Evolutionary conservation across 75 land plant genomes (phyloP), one percentile per base, ranked within the genome.

Genomic region (Larix kaempferi): DNA sequence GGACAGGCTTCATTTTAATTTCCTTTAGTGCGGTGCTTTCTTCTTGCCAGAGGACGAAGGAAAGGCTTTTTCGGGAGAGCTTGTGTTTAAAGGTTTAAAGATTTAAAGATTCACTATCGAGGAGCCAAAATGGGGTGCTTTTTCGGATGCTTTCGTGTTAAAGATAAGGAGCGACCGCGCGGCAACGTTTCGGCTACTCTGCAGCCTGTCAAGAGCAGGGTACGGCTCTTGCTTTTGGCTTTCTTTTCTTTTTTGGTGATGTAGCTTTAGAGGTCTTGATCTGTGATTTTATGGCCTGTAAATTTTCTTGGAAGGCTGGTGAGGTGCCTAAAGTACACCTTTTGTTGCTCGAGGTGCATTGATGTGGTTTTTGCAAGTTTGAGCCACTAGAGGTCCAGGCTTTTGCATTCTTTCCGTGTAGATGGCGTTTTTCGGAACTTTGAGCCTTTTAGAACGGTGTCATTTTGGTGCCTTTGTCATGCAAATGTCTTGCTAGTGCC

Each of bases 111-210:
- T 67, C 13, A 56, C 29, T 55, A 6, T 52, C 4, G 19, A 26
- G 27, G 27, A 15, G 29, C 17, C 12, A 74, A 55, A 49, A 80
- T 80, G 82, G 78, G 82, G 16, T 80, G 82, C 73, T 80, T 80
- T 26, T 57, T 80, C 54, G 71, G 64, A 22, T 80, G 82, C 57
- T 76, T 80, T 44, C 82, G 82, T 41, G 3, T 73, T 66, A 76
- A 67, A 29, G 78, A 80, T 0, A 57, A 59, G 39, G 72, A 69
- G 2, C 62, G 63, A 59, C 21, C 33, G 17, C 25, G 64, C 64
- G 11, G 63, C 58, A 14, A 13, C 25, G 19, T 23, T 55, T 59
- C 16, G n/a, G 60, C 33, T 23, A 25, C 26, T 29, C 23, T n/a
- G 25, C 62, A 19, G 27, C 11, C 72, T 69, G 52, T 35, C 3